A percentile compares a stretch with the other conserved stretches of the same genome.
Evolutionary conservation across 352 stramenopile species (phyloP).

Genomic region (Aphanomyces stellatus): DNA sequence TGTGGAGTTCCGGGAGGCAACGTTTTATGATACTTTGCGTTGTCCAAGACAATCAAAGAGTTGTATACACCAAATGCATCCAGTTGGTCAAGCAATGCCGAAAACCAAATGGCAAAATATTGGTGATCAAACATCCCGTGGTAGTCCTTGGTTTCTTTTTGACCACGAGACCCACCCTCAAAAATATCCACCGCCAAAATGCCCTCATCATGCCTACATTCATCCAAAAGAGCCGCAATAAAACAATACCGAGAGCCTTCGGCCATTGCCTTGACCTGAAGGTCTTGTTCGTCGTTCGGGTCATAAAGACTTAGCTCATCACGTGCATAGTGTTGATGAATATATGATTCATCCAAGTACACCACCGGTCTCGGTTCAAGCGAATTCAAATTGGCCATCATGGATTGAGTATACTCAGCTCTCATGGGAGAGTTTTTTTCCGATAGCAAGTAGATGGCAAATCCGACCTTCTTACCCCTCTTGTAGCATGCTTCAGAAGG

Average conservation of each 20-base stretch:
- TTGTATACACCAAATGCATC: not conserved
- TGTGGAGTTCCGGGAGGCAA: constrained; percentile 6
- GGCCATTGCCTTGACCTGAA: not conserved
- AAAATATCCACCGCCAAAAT: not conserved
- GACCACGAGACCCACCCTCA: not conserved
- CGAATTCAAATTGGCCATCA: not conserved
- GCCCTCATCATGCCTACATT: not conserved
- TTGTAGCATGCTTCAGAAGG: not conserved
- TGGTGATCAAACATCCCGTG: constrained; percentile 19
- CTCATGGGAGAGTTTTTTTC: not conserved
- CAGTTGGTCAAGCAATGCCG: constrained; percentile 1
- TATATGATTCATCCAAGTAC: not conserved
- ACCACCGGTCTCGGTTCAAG: not conserved
- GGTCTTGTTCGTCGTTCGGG: constrained; percentile 2
- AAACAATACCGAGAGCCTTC: constrained; percentile 12
- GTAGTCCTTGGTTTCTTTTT: constrained; percentile 2
- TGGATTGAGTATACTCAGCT: not conserved
- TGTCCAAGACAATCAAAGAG: constrained; percentile 19
- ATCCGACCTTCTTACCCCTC: not conserved
- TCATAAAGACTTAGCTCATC: not conserved
- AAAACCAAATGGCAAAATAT: constrained; percentile 22
- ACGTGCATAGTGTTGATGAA: constrained; percentile 6
- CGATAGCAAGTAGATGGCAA: not conserved
- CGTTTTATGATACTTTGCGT: constrained; percentile 12
- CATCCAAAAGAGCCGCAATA: constrained; percentile 6